Evolutionary conservation across 495 filamentous ascomycete species (phyloP).

Genomic region (Emericellopsis terricola): DNA sequence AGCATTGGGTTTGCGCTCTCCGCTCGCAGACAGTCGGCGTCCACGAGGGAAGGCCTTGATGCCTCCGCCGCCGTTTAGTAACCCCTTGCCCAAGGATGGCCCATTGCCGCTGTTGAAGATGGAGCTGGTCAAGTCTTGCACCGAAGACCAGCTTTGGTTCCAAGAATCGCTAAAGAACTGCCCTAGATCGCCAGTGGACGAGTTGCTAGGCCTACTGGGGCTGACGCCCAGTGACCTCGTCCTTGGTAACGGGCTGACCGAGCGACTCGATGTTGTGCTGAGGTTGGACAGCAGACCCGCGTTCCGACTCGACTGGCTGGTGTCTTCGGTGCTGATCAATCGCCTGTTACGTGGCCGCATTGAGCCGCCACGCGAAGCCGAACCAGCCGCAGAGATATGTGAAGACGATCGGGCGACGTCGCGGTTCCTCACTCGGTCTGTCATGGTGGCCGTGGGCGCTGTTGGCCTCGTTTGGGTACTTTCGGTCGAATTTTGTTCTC

Average conservation of each 20-base stretch:
- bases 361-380: background rate
- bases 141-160: slow-evolving; percentile 26
- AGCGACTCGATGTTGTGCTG: background rate
- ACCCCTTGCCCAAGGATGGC: slow-evolving; percentile 7
- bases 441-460: slow-evolving; percentile 3
- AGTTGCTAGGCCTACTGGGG: background rate
- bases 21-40: slow-evolving; percentile 1
- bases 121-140: slow-evolving; percentile 24
- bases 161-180: slow-evolving; percentile 19
- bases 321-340: background rate
- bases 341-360: slow-evolving; percentile 4
- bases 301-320: background rate
- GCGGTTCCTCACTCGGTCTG: background rate
- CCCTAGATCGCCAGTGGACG: slow-evolving; percentile 11
- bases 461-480: too few relatives aligned
- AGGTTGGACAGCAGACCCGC: background rate
- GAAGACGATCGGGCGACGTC: background rate
- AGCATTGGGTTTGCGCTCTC: slow-evolving; percentile 6
- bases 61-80: too few relatives aligned
- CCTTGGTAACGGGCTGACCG: background rate
- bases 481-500: too few relatives aligned
- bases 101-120: slow-evolving; percentile 14
- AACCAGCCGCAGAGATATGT: background rate
- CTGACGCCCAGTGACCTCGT: background rate
- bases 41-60: background rate